Conservation (phyloP, 805 yeast species). For the Ogataea neopini region DNA sequence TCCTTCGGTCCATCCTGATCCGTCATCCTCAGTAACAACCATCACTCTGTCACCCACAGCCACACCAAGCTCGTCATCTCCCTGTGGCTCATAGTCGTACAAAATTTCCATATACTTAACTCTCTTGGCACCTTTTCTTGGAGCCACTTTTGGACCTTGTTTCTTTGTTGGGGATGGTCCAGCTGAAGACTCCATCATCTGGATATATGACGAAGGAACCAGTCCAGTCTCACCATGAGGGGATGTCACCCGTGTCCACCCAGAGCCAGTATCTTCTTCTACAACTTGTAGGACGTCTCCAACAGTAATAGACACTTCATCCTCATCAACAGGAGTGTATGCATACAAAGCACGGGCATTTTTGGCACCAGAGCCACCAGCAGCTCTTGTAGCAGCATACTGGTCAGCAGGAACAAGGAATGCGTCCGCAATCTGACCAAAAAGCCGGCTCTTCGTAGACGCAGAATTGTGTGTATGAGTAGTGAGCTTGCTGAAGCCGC, state of each 20-base stretch:
- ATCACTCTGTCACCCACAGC: slow-evolving; percentile 71
- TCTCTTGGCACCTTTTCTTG: slow-evolving; percentile 69
- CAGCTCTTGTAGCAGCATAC: neutral
- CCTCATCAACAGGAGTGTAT: slow-evolving; percentile 69
- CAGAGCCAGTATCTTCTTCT: slow-evolving; percentile 82
- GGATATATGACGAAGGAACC: slow-evolving; percentile 82
- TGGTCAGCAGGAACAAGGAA: slow-evolving; percentile 12
- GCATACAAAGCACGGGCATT: slow-evolving; percentile 56
- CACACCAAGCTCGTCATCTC: slow-evolving; percentile 76
- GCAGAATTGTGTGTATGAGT: slow-evolving; percentile 22
- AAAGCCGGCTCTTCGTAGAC: slow-evolving; percentile 28
- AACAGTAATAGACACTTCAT: slow-evolving; percentile 62
- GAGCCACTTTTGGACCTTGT: slow-evolving; percentile 73
- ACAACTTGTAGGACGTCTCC: slow-evolving; percentile 64
- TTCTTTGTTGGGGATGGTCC: slow-evolving; percentile 33
- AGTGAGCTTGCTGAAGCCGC: slow-evolving; percentile 31
- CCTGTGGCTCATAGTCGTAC: slow-evolving; percentile 76
- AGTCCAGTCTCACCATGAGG: slow-evolving; percentile 57
- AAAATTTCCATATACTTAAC: slow-evolving; percentile 65
- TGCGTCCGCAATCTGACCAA: slow-evolving; percentile 27
- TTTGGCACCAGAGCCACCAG: slow-evolving; percentile 7
- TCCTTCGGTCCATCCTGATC: slow-evolving; percentile 95
- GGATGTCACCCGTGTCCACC: slow-evolving; percentile 80
- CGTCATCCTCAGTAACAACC: slow-evolving; percentile 69
- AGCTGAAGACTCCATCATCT: slow-evolving; percentile 38